phyloP scores from a whole-genome alignment of 2,329 filamentous ascomycete species.

The Colletotrichum magnum region DNA sequence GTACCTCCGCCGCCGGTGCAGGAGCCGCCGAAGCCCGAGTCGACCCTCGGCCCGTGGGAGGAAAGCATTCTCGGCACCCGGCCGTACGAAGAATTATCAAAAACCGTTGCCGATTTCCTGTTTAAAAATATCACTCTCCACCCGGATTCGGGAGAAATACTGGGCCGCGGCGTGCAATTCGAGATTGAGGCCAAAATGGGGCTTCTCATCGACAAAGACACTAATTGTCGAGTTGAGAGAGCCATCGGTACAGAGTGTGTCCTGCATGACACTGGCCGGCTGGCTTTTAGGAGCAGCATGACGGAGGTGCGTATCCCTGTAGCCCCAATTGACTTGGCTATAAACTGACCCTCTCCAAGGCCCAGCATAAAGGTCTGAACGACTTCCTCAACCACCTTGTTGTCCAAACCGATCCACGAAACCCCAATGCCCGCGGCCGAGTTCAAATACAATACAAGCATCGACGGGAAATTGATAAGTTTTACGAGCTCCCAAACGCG shows the following conservation, averaged over 20 bases:
- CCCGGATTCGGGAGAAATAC: constrained; percentile 75
- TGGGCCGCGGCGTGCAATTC: constrained; percentile 77
- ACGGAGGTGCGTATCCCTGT: constrained; percentile 74
- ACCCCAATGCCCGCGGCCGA: constrained; percentile 62
- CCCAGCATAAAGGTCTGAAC: constrained; percentile 87
- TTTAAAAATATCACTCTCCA: constrained; percentile 79
- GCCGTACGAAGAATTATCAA: constrained; percentile 82
- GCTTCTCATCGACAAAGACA: constrained; percentile 81
- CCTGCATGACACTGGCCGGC: constrained; percentile 70
- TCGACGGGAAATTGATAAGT: constrained; percentile 85
- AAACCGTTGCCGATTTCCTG: constrained; percentile 84
- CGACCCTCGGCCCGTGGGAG: constrained; percentile 72
- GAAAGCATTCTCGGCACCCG: constrained; percentile 77
- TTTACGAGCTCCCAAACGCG: constrained; percentile 79
- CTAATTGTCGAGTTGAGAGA: constrained; percentile 76
- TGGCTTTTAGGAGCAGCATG: constrained; percentile 90
- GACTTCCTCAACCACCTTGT: constrained; percentile 83
- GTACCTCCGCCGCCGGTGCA: constrained; percentile 39
- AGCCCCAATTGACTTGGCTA: not conserved
- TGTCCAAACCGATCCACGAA: constrained; percentile 68
- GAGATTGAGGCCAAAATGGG: constrained; percentile 97
- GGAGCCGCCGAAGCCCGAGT: constrained; percentile 44
- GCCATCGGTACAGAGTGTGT: constrained; percentile 80
- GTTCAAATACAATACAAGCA: constrained; percentile 85
- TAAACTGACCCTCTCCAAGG: constrained; percentile 58